phyloP scores from a whole-genome alignment of 768 basidiomycete genomes.

The Pilatotrama ljubarskyi region DNA sequence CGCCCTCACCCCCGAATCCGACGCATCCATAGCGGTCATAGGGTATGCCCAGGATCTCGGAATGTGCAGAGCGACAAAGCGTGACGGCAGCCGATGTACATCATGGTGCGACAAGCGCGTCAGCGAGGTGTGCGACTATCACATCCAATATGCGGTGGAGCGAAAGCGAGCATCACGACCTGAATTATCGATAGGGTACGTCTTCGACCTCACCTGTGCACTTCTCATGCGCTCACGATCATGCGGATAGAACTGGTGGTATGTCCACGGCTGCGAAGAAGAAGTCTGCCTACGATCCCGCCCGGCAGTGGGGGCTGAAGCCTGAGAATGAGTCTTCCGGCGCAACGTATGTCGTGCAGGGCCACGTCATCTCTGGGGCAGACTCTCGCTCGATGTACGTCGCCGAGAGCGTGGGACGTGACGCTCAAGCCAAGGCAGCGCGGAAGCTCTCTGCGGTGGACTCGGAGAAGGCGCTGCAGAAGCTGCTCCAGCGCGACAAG shows the following conservation, averaged over 20 bases:
- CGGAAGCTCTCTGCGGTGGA: constrained; percentile 58
- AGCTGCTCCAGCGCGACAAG: constrained; percentile 61
- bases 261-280: constrained; percentile 56
- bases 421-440: constrained; percentile 75
- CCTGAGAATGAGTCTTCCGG: constrained; percentile 45
- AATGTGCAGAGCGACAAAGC: constrained; percentile 73
- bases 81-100: constrained; percentile 79
- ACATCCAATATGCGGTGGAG: constrained; percentile 81
- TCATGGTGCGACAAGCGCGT: constrained; percentile 92
- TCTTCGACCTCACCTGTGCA: not conserved
- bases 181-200: constrained; percentile 84
- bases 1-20: constrained; percentile 83
- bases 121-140: constrained; percentile 88
- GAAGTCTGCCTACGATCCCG: constrained; percentile 62
- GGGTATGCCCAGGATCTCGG: constrained; percentile 88
- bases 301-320: constrained; percentile 73
- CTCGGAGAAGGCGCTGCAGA: constrained; percentile 60
- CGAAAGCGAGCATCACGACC: constrained; percentile 71
- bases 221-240: not conserved
- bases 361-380: constrained; percentile 65
- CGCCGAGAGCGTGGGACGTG: constrained; percentile 74
- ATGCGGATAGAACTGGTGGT: constrained; percentile 62
- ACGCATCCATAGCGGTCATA: constrained; percentile 77
- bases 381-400: constrained; percentile 47
- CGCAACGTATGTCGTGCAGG: constrained; percentile 79